Evolutionary conservation across 2,329 filamentous ascomycete species (phyloP).

Genomic region (Teratosphaeria zuluensis): DNA sequence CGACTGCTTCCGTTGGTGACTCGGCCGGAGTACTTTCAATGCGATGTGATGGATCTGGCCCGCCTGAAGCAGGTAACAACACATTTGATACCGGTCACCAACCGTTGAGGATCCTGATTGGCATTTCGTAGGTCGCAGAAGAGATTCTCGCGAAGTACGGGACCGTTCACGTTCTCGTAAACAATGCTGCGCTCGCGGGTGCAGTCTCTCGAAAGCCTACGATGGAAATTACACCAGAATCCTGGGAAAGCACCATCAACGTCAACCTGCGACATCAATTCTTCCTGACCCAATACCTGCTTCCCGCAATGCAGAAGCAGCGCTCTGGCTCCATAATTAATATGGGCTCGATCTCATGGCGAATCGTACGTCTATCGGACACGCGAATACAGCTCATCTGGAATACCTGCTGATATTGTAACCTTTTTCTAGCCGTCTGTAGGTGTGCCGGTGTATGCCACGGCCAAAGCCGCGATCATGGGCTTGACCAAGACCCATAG

Average conservation of each 20-base stretch:
- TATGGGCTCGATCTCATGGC: conserved; percentile 26
- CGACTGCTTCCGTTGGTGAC: background rate
- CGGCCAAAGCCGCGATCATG: conserved; percentile 19
- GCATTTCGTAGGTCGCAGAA: background rate
- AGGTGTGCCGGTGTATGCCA: conserved; percentile 19
- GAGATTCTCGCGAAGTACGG: conserved; percentile 36
- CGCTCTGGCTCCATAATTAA: conserved; percentile 53
- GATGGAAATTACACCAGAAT: conserved; percentile 54
- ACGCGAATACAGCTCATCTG: background rate
- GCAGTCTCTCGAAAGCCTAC: conserved; percentile 49
- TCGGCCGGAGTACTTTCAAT: conserved; percentile 24
- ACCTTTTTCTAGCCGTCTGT: conserved; percentile 6
- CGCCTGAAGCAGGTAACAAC: conserved; percentile 42
- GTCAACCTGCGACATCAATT: conserved; percentile 60
- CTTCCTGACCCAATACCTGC: conserved; percentile 48
- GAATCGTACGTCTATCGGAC: conserved; percentile 4
- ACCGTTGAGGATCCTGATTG: background rate
- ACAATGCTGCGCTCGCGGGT: conserved; percentile 51
- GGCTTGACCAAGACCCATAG: conserved; percentile 21
- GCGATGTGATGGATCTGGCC: conserved; percentile 43
- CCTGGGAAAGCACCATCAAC: conserved; percentile 49
- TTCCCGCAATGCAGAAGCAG: conserved; percentile 48
- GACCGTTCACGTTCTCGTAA: conserved; percentile 49
- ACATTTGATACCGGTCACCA: background rate
- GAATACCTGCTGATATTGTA: background rate